These are phyloP conservation scores for Cladorrhinum samala DNA, from an alignment of 495 filamentous ascomycete genomes.

Conservation along the genomic window DNA sequence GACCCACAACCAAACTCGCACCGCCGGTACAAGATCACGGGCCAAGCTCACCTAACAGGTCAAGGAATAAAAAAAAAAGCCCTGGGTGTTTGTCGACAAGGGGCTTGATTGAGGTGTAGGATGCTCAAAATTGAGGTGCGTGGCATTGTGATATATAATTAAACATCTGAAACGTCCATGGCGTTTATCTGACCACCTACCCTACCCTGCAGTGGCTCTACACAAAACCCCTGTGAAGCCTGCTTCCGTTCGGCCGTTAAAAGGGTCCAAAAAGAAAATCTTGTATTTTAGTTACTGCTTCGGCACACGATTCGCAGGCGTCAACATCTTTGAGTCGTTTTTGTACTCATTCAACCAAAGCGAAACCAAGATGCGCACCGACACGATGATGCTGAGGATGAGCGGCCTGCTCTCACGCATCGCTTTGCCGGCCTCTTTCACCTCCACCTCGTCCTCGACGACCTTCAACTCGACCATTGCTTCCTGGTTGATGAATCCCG, in stretches of 20 bases:
- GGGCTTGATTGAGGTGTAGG: slow-evolving; percentile 67
- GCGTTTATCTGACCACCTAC: neutral
- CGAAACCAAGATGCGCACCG: slow-evolving; percentile 22
- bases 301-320: slow-evolving; percentile 20
- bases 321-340: slow-evolving; percentile 24
- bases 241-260: slow-evolving; percentile 20
- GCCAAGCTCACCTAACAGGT: slow-evolving; percentile 53
- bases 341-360: neutral
- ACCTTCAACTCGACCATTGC: slow-evolving; percentile 22
- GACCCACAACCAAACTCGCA: neutral
- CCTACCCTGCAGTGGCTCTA: slow-evolving; percentile 20
- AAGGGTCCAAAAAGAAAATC: slow-evolving; percentile 18
- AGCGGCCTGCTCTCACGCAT: slow-evolving; percentile 24
- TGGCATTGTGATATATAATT: neutral
- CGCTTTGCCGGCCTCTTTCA: slow-evolving; percentile 19
- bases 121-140: slow-evolving; percentile 57
- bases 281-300: slow-evolving; percentile 26
- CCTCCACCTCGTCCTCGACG: slow-evolving; percentile 7
- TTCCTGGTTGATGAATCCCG: slow-evolving; percentile 24
- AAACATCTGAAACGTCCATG: neutral
- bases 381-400: slow-evolving; percentile 18
- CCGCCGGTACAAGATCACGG: slow-evolving; percentile 21
- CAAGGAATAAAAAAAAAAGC: slow-evolving; percentile 62
- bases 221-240: slow-evolving; percentile 19
- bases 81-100: slow-evolving; percentile 57